These are phyloP conservation scores for Actinomucor elegans DNA, from an alignment of 371 early-diverging fungal species.

Conservation along the genomic window DNA sequence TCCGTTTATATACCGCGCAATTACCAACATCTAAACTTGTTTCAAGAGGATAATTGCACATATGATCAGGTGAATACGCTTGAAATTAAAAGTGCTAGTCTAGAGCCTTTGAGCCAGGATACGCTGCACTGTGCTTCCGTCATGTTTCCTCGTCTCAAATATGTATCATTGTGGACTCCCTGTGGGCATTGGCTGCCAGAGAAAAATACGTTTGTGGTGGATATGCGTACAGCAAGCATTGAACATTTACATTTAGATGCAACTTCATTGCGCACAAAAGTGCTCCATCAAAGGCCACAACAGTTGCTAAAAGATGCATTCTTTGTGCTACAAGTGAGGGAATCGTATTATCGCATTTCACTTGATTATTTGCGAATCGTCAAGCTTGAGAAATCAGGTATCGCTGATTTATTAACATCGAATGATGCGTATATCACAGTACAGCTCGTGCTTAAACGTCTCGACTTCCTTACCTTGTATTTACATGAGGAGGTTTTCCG, in stretches of 20 bases:
- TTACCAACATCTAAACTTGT: not conserved
- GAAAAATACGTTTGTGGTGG: not conserved
- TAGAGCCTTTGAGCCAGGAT: not conserved
- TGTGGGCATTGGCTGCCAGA: constrained; percentile 1
- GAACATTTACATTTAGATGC: constrained; percentile 7
- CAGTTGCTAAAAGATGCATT: not conserved
- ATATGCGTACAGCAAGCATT: not conserved
- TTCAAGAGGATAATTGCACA: not conserved
- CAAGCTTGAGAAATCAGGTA: too few species aligned
- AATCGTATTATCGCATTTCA: not conserved
- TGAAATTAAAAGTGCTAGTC: not conserved
- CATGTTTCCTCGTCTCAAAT: not conserved
- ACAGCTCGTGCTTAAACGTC: too few species aligned
- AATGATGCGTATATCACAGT: too few species aligned
- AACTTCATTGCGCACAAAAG: constrained; percentile 3
- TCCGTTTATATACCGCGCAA: not conserved
- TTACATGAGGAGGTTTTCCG: too few species aligned
- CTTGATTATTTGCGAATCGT: not conserved
- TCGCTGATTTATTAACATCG: too few species aligned
- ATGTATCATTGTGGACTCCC: constrained; percentile 1
- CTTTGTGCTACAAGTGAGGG: constrained; percentile 3
- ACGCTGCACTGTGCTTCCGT: not conserved
- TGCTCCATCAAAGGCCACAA: not conserved
- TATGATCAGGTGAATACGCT: not conserved
- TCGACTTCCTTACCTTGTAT: too few species aligned